Conservation (phyloP, 805 yeast genomes). For the Wickerhamiella kurtzmanii region DNA sequence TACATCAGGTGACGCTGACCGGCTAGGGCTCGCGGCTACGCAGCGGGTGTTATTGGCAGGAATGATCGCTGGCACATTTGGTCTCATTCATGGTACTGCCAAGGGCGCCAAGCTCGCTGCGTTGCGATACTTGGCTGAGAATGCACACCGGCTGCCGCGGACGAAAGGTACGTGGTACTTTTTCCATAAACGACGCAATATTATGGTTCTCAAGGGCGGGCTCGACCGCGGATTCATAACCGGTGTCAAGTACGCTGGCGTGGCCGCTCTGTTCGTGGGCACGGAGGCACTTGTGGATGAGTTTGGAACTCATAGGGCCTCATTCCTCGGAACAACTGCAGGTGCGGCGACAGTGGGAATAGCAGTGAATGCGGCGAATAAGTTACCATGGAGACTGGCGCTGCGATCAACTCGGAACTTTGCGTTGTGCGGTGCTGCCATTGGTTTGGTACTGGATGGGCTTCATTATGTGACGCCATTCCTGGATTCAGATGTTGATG, state of each 20-base stretch:
- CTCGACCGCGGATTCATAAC: conserved; percentile 35
- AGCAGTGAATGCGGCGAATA: conserved; percentile 34
- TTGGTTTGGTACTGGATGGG: conserved; percentile 57
- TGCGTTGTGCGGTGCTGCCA: conserved; percentile 40
- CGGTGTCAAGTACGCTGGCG: conserved; percentile 31
- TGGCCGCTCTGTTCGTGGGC: conserved; percentile 41
- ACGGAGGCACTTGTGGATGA: conserved; percentile 51
- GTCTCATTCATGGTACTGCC: conserved; percentile 37
- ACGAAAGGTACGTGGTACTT: conserved; percentile 79
- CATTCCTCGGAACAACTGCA: conserved; percentile 47
- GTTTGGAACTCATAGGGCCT: conserved; percentile 34
- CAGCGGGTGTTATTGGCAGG: conserved; percentile 12
- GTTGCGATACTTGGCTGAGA: conserved; percentile 56
- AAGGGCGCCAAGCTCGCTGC: conserved; percentile 45
- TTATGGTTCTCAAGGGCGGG: conserved; percentile 50
- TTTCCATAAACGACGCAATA: conserved; percentile 72
- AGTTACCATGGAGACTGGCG: conserved; percentile 22
- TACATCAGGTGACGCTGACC: conserved; percentile 2
- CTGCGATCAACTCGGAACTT: conserved; percentile 35
- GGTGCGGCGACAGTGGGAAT: conserved; percentile 43
- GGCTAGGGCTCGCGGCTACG: conserved; percentile 10
- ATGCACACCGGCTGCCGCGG: conserved; percentile 67
- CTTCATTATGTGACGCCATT: conserved; percentile 5
- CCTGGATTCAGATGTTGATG: neutral
- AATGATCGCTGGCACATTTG: conserved; percentile 17